Evolutionary conservation across 768 basidiomycete species (phyloP).

Genomic region (Kondoa subrosea): DNA sequence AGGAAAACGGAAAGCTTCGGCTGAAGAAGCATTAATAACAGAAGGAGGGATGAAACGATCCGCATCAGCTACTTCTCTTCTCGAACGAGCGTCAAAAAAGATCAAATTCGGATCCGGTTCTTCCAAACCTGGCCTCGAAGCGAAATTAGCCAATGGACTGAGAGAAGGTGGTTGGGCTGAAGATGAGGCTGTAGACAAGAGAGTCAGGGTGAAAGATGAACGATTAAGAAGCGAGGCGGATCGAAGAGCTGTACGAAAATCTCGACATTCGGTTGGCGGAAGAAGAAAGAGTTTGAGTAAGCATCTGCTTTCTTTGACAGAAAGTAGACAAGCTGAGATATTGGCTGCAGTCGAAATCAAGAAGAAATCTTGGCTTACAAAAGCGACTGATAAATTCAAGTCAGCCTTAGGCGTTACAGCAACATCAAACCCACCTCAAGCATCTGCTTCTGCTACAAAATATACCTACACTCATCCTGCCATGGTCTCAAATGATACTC

Average conservation of each 20-base stretch:
- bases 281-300: neutral
- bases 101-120: neutral
- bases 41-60: neutral
- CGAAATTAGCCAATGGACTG: neutral
- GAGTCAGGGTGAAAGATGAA: neutral
- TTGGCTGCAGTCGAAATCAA: neutral
- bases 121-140: neutral
- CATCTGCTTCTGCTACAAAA: too few species aligned
- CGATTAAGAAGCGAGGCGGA: neutral
- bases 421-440: neutral
- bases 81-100: neutral
- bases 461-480: neutral
- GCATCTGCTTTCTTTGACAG: neutral
- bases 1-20: neutral
- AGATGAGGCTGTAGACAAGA: neutral
- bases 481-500: too few species aligned
- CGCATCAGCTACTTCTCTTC: neutral
- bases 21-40: neutral
- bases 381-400: neutral
- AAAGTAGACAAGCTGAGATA: neutral
- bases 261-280: neutral
- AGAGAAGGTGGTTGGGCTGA: neutral
- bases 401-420: neutral
- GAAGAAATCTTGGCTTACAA: neutral
- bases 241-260: neutral